Conservation (phyloP, 2,329 filamentous ascomycete species). For the Colletotrichum godetiae region DNA sequence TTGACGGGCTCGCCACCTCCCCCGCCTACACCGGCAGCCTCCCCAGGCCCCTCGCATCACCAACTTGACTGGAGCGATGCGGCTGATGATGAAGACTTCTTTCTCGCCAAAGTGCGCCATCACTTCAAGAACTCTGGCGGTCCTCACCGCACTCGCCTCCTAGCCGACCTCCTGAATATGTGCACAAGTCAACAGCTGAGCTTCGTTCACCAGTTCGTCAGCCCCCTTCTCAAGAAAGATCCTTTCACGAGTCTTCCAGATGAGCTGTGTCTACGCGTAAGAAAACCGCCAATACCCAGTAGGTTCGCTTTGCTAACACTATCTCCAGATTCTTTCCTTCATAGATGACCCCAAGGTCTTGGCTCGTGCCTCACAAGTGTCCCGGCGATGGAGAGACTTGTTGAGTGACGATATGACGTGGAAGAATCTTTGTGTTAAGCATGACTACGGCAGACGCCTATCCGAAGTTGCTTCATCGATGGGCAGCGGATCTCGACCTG, state of each 20-base stretch:
- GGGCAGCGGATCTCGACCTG: slow-evolving; percentile 20
- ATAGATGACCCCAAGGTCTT: slow-evolving; percentile 97
- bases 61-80: slow-evolving; percentile 81
- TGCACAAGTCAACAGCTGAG: slow-evolving; percentile 96
- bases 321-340: slow-evolving; percentile 84
- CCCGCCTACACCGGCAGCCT: slow-evolving; percentile 74
- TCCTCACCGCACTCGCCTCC: slow-evolving; percentile 80
- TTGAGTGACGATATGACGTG: slow-evolving; percentile 97
- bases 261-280: slow-evolving; percentile 88
- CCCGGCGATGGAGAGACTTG: slow-evolving; percentile 90
- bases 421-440: slow-evolving; percentile 97
- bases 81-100: slow-evolving; percentile 84
- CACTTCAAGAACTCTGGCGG: slow-evolving; percentile 84
- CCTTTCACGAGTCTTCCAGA: slow-evolving; percentile 93
- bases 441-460: slow-evolving; percentile 79
- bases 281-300: slow-evolving; percentile 40
- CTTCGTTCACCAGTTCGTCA: slow-evolving; percentile 96
- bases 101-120: slow-evolving; percentile 81
- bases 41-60: slow-evolving; percentile 70
- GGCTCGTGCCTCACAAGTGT: slow-evolving; percentile 95
- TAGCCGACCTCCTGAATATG: slow-evolving; percentile 90
- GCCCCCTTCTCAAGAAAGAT: slow-evolving; percentile 93
- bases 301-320: not conserved
- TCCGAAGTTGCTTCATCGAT: slow-evolving; percentile 55
- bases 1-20: slow-evolving; percentile 71